A percentile compares a stretch with the other conserved stretches of the same genome.
Evolutionary conservation across 306 rosid genomes (phyloP).

Genomic region (Fragaria vesca): DNA sequence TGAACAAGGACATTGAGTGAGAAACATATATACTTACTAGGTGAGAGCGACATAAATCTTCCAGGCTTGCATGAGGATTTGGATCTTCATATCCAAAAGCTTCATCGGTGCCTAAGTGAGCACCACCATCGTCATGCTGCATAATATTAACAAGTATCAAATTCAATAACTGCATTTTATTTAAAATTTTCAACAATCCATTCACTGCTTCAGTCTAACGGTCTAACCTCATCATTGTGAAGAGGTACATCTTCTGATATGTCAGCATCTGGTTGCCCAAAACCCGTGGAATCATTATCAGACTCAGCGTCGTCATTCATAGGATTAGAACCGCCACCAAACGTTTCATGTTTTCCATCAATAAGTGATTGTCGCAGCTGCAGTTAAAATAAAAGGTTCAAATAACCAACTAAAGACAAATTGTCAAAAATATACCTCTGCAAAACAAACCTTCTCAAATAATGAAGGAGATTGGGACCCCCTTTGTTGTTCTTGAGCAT

Average conservation of each 20-base stretch:
- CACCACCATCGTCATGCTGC: constrained; percentile 51
- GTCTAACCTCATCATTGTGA: constrained; percentile 47
- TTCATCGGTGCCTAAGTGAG: constrained; percentile 46
- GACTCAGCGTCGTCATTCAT: constrained; percentile 49
- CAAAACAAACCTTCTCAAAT: constrained; percentile 62
- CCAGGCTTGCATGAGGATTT: constrained; percentile 60
- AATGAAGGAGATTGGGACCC: constrained; percentile 46
- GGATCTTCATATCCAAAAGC: constrained; percentile 44
- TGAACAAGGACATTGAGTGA: constrained; percentile 11
- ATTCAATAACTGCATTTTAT: constrained; percentile 7
- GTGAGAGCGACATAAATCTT: constrained; percentile 97
- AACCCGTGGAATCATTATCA: constrained; percentile 40
- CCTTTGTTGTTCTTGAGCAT: constrained; percentile 40
- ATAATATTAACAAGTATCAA: constrained; percentile 27
- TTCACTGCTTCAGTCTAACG: constrained; percentile 20
- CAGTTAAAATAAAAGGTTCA: constrained; percentile 26
- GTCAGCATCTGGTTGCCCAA: constrained; percentile 44
- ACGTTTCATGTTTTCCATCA: constrained; percentile 45
- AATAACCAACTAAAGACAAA: constrained; percentile 8
- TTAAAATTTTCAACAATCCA: constrained; percentile 12
- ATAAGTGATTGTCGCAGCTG: constrained; percentile 78
- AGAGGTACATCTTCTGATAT: constrained; percentile 47
- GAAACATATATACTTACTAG: constrained; percentile 49
- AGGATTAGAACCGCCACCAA: constrained; percentile 36
- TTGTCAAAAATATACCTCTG: neutral